Evolutionary conservation across 371 early-diverging fungal species (phyloP).

Genomic region (Zychaea mexicana): DNA sequence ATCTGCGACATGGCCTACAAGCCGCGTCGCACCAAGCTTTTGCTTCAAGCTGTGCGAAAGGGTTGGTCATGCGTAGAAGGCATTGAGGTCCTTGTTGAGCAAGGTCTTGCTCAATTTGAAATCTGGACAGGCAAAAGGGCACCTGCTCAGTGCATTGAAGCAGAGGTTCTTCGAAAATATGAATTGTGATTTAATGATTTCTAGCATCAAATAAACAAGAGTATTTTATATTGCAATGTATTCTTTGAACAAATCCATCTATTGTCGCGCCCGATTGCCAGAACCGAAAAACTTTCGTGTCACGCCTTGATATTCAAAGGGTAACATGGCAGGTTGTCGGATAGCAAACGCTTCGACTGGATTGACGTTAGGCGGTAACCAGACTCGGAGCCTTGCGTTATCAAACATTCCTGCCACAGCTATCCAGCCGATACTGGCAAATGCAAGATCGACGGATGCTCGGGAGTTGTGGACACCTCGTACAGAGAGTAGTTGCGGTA

Average conservation of each 20-base stretch:
- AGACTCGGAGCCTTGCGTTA: constrained; percentile 47
- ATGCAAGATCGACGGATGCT: constrained; percentile 61
- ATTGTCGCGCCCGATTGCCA: constrained; percentile 36
- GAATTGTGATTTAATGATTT: constrained; percentile 19
- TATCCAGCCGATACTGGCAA: constrained; percentile 73
- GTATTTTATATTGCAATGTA: neutral
- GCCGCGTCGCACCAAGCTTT: constrained; percentile 79
- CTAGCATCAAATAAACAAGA: neutral
- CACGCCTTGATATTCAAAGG: constrained; percentile 59
- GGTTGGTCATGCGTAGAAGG: constrained; percentile 84
- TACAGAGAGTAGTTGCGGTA: constrained; percentile 33
- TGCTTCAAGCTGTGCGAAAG: constrained; percentile 59
- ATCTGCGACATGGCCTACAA: constrained; percentile 94
- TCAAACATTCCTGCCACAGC: constrained; percentile 59
- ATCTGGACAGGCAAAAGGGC: constrained; percentile 72
- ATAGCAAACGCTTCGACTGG: constrained; percentile 45
- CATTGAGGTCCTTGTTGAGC: constrained; percentile 86
- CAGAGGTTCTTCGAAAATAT: constrained; percentile 44
- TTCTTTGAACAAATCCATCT: constrained; percentile 6
- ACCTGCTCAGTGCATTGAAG: constrained; percentile 49
- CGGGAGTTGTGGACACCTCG: constrained; percentile 48
- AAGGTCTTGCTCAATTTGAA: constrained; percentile 87
- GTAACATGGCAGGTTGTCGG: constrained; percentile 59
- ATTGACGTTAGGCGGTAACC: constrained; percentile 53
- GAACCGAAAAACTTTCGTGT: constrained; percentile 51